Evolutionary conservation across 2,329 filamentous ascomycete genomes (phyloP).

Genomic region (Colletotrichum agaves): DNA sequence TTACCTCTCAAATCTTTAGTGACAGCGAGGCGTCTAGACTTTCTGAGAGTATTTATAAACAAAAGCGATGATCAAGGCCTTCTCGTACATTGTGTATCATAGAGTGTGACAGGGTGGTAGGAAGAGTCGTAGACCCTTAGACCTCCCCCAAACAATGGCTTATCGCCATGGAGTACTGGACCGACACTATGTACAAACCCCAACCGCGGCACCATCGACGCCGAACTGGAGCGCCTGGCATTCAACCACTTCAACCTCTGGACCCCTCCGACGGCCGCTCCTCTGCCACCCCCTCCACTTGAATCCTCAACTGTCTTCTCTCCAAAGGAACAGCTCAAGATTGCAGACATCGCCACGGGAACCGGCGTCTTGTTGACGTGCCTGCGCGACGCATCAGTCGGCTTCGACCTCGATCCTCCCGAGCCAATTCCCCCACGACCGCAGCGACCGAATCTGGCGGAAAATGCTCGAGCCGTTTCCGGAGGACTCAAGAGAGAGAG

Average conservation of each 20-base stretch:
- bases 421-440: conserved; percentile 37
- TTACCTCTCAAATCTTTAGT: no score
- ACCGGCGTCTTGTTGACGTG: conserved; percentile 40
- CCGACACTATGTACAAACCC: conserved; percentile 26
- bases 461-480: conserved; percentile 37
- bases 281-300: conserved; percentile 23
- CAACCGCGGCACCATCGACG: conserved; percentile 26
- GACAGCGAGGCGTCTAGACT: no score
- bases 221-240: conserved; percentile 28
- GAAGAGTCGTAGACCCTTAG: background rate
- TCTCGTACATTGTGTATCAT: no score
- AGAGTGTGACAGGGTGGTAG: background rate
- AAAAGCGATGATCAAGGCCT: no score
- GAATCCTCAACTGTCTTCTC: conserved; percentile 11
- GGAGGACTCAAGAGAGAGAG: conserved; percentile 17
- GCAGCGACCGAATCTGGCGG: conserved; percentile 31
- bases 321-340: background rate
- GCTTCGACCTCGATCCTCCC: conserved; percentile 39
- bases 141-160: background rate
- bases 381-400: conserved; percentile 34
- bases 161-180: conserved; percentile 3
- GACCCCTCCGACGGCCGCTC: conserved; percentile 21
- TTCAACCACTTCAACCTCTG: conserved; percentile 35
- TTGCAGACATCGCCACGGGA: conserved; percentile 41
- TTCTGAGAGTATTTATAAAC: no score